phyloP scores from a whole-genome alignment of 345 rosid genomes.

The Raphanus sativus region DNA sequence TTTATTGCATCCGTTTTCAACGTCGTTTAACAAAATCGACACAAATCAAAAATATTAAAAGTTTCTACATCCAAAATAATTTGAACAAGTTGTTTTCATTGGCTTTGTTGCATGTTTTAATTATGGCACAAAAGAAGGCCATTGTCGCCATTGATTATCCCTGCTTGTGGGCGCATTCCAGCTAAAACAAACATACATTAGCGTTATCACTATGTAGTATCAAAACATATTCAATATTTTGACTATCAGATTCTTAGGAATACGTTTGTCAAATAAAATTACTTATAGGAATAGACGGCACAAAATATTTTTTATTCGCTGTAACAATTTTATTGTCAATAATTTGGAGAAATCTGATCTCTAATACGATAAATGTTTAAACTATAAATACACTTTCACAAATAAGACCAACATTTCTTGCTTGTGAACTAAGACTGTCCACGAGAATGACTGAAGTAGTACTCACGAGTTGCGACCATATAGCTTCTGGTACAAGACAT shows the following conservation, averaged over 20 bases:
- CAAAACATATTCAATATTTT: background rate
- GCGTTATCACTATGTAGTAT: background rate
- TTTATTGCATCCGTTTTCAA: background rate
- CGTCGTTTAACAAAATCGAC: background rate
- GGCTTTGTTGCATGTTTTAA: background rate
- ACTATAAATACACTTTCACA: background rate
- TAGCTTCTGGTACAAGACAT: constrained; percentile 32
- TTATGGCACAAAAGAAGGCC: background rate
- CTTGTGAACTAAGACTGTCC: constrained; percentile 30
- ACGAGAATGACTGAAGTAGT: constrained; percentile 30
- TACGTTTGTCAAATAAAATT: background rate
- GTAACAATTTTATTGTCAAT: background rate
- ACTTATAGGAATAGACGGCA: background rate
- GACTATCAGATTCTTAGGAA: background rate
- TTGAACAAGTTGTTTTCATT: background rate
- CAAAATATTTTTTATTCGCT: background rate
- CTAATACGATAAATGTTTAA: background rate
- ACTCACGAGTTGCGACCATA: constrained; percentile 32
- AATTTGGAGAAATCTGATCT: background rate
- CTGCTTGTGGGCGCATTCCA: background rate
- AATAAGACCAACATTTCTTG: constrained; percentile 30
- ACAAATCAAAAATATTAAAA: background rate
- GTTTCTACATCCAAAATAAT: background rate
- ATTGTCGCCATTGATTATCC: background rate
- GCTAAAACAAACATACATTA: background rate